Evolutionary conservation across 164 flowering plant genomes (phyloP).

Genomic region (Vitis labrusca): DNA sequence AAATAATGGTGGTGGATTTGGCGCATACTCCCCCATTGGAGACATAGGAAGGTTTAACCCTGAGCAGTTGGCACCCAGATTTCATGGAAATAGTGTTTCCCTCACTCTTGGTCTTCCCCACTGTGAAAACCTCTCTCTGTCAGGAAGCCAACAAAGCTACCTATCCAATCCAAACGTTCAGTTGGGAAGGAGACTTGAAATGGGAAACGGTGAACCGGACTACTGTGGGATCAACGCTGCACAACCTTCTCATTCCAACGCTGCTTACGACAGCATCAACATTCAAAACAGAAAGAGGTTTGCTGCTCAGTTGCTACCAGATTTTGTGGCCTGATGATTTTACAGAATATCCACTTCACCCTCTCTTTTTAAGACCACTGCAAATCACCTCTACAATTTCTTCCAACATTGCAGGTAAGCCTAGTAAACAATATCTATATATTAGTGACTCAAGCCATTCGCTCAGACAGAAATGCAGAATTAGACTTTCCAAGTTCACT

Average conservation of each 20-base stretch:
- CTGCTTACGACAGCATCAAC: constrained; percentile 35
- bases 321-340: constrained; percentile 63
- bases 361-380: too few species aligned
- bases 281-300: constrained; percentile 72
- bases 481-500: too few species aligned
- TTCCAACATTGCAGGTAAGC: too few species aligned
- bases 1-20: constrained; percentile 19
- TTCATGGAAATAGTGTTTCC: constrained; percentile 44
- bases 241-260: constrained; percentile 27
- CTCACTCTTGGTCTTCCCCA: constrained; percentile 61
- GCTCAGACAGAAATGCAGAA: too few species aligned
- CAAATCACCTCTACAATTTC: too few species aligned
- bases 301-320: constrained; percentile 76
- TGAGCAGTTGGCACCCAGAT: constrained; percentile 25
- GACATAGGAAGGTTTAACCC: constrained; percentile 37
- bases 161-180: constrained; percentile 34
- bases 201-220: constrained; percentile 26
- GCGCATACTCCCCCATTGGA: constrained; percentile 23
- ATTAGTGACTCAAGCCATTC: too few species aligned
- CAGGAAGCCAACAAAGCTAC: constrained; percentile 33
- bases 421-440: too few species aligned
- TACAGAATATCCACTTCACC: too few species aligned
- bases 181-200: constrained; percentile 33
- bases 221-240: constrained; percentile 18
- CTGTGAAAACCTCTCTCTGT: constrained; percentile 33